A percentile compares a stretch with the other conserved stretches of the same genome.
These are phyloP conservation scores for Barnettozyma pratensis DNA, from an alignment of 805 yeast genomes.

Conservation along the genomic window DNA sequence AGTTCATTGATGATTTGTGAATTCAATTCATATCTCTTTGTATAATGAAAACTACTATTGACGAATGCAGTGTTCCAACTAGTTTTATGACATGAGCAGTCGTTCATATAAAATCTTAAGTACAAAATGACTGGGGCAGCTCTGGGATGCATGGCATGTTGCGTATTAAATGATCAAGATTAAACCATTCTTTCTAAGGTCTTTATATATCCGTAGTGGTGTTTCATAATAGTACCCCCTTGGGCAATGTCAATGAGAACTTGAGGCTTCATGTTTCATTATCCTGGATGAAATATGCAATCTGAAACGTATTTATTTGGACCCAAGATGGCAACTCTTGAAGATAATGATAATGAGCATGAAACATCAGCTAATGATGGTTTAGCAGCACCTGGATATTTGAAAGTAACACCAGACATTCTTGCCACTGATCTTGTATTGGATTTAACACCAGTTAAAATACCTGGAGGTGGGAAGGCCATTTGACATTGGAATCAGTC, in stretches of 20 bases:
- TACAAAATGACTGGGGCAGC: no score
- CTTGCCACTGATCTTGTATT: conserved; percentile 91
- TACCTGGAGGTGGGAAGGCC: conserved; percentile 99
- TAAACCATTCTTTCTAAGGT: no score
- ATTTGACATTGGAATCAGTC: conserved; percentile 89
- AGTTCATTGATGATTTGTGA: no score
- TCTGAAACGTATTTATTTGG: conserved; percentile 46
- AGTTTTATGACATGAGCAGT: no score
- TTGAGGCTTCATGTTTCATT: background rate
- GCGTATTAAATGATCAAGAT: no score
- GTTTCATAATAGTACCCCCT: background rate
- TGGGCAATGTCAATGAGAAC: background rate
- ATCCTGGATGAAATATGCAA: no score
- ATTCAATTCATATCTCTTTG: no score
- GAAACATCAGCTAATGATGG: conserved; percentile 78
- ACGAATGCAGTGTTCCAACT: no score
- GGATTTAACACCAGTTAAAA: conserved; percentile 94
- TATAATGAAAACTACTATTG: no score
- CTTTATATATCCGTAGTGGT: no score
- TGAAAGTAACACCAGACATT: conserved; percentile 76
- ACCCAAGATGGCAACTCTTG: conserved; percentile 94
- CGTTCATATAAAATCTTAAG: no score
- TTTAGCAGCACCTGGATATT: conserved; percentile 84
- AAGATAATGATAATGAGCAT: conserved; percentile 89
- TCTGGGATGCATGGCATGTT: no score